Conservation (phyloP, 805 yeast species). For the Candida ulmi region DNA sequence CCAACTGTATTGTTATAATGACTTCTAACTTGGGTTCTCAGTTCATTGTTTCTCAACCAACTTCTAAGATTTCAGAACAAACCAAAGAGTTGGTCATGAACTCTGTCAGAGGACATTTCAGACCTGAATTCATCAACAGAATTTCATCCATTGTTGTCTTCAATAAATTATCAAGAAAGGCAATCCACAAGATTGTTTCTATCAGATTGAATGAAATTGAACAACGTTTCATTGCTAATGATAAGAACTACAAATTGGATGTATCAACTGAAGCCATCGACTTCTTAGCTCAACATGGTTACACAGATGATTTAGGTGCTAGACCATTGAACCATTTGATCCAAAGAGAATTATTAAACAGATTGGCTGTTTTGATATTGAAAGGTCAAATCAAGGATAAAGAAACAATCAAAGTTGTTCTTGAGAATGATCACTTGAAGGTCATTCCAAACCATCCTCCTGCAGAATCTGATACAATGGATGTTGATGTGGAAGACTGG, state of each 20-base stretch:
- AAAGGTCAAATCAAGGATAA: conserved; percentile 85
- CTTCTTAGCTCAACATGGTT: conserved; percentile 80
- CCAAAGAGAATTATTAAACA: conserved; percentile 82
- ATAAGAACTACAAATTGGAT: conserved; percentile 67
- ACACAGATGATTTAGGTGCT: conserved; percentile 92
- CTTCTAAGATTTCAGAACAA: conserved; percentile 56
- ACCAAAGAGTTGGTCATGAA: conserved; percentile 79
- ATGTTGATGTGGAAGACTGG: conserved; percentile 49
- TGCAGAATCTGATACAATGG: conserved; percentile 40
- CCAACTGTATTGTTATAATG: conserved; percentile 90
- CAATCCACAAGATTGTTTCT: conserved; percentile 86
- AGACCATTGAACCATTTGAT: conserved; percentile 92
- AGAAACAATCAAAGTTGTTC: conserved; percentile 69
- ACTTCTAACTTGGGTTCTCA: conserved; percentile 97
- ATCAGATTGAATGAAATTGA: conserved; percentile 83
- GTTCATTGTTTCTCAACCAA: conserved; percentile 64
- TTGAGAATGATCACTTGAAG: conserved; percentile 55
- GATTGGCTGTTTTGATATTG: conserved; percentile 80
- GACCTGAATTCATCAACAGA: conserved; percentile 97
- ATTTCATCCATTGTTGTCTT: conserved; percentile 89
- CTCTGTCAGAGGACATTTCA: conserved; percentile 81
- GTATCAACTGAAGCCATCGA: conserved; percentile 75
- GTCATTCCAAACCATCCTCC: conserved; percentile 84
- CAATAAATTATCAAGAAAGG: conserved; percentile 86
- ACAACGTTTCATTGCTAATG: conserved; percentile 76